Base-by-base conservation (phyloP, 2,329 filamentous ascomycete species). In the Aureobasidium pullulans region DNA sequence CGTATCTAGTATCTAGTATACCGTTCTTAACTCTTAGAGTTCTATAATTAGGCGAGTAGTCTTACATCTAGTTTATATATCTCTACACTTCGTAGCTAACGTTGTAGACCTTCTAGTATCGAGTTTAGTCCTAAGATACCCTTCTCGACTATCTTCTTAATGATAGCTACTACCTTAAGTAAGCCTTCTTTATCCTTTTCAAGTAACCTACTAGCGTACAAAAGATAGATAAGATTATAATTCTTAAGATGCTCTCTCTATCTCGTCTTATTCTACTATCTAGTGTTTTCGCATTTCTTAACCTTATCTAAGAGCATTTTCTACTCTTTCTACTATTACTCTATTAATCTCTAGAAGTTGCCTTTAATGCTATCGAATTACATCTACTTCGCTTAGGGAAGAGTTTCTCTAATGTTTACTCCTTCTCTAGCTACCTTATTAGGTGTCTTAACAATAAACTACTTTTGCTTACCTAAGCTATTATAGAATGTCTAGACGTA, bases 11-110 rank as follows among this genome's bases (percentile, higher is more conserved):
- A 66, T 5, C 52, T 47, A 34, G 52, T 31, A 39, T 66, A 66
- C 39, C 34, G 49, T 39, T 44, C 19, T 54, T 66, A 37, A 62
- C 64, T 65, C 58, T 65, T 53, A 11, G 46, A 44, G 53, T 66
- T 66, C 61, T 66, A 37, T 37, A 66, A 48, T 37, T 59, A 49
- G 31, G 46, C 60, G 23, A 66, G 61, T 40, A 54, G 63, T 43
- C 62, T 16, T 15, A 34, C 7, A 40, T 64, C 53, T 37, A 53
- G 31, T 39, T 64, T 44, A 7, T 59, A 32, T 15, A 43, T 60
- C 34, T 60, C 60, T 16, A 53, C 49, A 48, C 63, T 64, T 19
- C 49, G 43, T 13, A 64, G 63, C 63, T 36, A 64, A 34, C 63
- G 57, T 15, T 57, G 46, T 16, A 62, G 60, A 44, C 63, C 62